Evolutionary conservation across 805 yeast genomes (phyloP).

Genomic region (Teunomyces gatunensis): DNA sequence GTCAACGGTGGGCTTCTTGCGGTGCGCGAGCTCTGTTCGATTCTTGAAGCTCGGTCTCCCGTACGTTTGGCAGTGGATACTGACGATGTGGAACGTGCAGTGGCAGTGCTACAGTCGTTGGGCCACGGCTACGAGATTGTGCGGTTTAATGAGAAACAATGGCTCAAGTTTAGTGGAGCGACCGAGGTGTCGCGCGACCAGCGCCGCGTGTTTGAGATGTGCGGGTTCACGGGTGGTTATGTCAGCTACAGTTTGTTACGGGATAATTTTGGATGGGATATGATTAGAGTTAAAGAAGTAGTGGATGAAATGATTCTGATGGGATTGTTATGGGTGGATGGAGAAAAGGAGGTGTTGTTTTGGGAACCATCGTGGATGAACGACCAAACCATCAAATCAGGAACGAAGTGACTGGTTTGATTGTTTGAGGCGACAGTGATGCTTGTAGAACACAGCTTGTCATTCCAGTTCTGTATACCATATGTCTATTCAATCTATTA

Average conservation of each 20-base stretch:
- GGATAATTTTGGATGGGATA: slow-evolving; percentile 79
- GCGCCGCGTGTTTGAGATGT: slow-evolving; percentile 65
- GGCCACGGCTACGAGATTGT: slow-evolving; percentile 74
- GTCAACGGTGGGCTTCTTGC: slow-evolving; percentile 82
- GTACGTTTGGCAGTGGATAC: slow-evolving; percentile 34
- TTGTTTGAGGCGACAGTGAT: too few species aligned
- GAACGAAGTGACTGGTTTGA: too few species aligned
- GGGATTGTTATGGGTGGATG: slow-evolving; percentile 87
- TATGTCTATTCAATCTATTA: too few species aligned
- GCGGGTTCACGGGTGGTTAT: slow-evolving; percentile 71
- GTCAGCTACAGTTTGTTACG: slow-evolving; percentile 60
- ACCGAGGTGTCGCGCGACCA: slow-evolving; percentile 54
- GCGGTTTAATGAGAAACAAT: slow-evolving; percentile 53
- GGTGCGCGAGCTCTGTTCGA: slow-evolving; percentile 40
- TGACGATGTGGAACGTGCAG: slow-evolving; percentile 55
- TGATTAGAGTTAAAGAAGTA: slow-evolving; percentile 56
- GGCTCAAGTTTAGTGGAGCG: slow-evolving; percentile 40
- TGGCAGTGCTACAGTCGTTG: slow-evolving; percentile 50
- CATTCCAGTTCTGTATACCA: too few species aligned
- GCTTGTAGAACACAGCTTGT: too few species aligned
- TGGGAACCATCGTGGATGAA: slow-evolving; percentile 78
- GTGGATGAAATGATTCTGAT: slow-evolving; percentile 75
- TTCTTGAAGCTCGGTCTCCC: slow-evolving; percentile 27
- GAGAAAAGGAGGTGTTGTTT: slow-evolving; percentile 43
- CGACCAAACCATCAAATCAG: too few species aligned